Conservation (phyloP, 108 stramenopile species). For the Bacterosira constricta region DNA sequence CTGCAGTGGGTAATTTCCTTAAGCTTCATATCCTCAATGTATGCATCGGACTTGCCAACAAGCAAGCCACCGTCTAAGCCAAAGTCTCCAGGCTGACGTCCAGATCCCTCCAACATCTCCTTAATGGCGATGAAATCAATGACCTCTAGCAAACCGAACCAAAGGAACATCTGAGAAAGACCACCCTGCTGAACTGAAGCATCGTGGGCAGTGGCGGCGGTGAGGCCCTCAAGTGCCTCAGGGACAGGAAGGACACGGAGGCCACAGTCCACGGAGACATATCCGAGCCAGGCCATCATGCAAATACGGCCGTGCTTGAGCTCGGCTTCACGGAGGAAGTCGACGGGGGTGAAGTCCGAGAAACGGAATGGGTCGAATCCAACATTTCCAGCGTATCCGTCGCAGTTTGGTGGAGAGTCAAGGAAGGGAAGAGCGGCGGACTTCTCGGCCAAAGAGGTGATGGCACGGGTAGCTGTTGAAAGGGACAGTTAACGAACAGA, state of each 20-base stretch:
- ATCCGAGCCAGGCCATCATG: conserved; percentile 94
- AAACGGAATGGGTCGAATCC: conserved; percentile 96
- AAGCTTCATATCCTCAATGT: conserved; percentile 75
- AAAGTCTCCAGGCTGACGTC: conserved; percentile 92
- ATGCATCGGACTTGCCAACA: conserved; percentile 78
- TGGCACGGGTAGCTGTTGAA: conserved; percentile 11
- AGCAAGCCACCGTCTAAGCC: conserved; percentile 85
- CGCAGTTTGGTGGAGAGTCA: conserved; percentile 87
- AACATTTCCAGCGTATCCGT: conserved; percentile 84
- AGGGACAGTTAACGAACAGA: neutral
- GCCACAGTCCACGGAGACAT: conserved; percentile 85
- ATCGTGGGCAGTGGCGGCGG: conserved; percentile 83
- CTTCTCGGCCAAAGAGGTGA: conserved; percentile 40
- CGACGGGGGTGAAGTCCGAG: conserved; percentile 86
- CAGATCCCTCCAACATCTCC: conserved; percentile 93
- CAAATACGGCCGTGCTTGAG: conserved; percentile 96
- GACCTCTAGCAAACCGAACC: conserved; percentile 76
- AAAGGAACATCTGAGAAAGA: conserved; percentile 84
- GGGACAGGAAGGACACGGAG: conserved; percentile 79
- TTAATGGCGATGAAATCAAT: conserved; percentile 69
- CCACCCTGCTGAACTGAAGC: conserved; percentile 82
- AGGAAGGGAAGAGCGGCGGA: conserved; percentile 92
- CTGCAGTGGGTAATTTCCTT: conserved; percentile 94
- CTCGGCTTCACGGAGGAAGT: conserved; percentile 94
- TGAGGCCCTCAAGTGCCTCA: conserved; percentile 69